Evolutionary conservation across 768 basidiomycete genomes (phyloP).

Genomic region (Saitozyma podzolica): DNA sequence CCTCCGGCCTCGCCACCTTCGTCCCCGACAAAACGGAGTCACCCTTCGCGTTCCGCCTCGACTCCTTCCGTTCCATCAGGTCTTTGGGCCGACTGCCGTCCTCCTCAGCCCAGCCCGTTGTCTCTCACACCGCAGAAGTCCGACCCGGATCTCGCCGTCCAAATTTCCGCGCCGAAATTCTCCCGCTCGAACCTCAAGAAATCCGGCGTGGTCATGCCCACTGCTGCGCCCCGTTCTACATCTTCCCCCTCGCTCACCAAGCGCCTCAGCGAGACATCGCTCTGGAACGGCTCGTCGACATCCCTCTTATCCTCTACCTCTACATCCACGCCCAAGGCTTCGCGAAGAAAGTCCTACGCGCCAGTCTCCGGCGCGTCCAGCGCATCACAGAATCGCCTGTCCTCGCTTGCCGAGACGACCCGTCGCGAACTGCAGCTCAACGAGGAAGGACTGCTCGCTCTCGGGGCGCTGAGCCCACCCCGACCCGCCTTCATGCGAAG

Average conservation of each 20-base stretch:
- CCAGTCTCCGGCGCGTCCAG: not conserved
- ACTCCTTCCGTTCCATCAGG: constrained; percentile 6
- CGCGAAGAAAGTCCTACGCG: no score
- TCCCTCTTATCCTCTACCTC: not conserved
- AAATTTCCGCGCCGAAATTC: constrained; percentile 38
- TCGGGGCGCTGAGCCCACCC: constrained; percentile 28
- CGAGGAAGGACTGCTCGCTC: constrained; percentile 32
- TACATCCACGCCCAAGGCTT: not conserved
- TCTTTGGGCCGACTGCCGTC: constrained; percentile 15
- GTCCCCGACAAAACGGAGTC: no score
- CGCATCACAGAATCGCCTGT: constrained; percentile 21
- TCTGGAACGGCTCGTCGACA: not conserved
- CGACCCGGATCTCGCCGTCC: not conserved
- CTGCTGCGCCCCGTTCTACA: constrained; percentile 14
- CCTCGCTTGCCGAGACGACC: constrained; percentile 28
- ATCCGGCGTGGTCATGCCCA: constrained; percentile 39
- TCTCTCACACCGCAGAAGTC: constrained; percentile 7
- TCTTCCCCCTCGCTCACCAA: constrained; percentile 3
- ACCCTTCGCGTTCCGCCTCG: not conserved
- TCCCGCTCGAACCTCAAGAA: constrained; percentile 43
- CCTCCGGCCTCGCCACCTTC: constrained; percentile 25
- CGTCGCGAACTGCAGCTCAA: constrained; percentile 31
- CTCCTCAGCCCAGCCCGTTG: constrained; percentile 7
- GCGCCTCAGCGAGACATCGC: not conserved
- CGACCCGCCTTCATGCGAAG: constrained; percentile 33